phyloP scores from a whole-genome alignment of 306 rosid species.

The Gynostemma pentaphyllum region DNA sequence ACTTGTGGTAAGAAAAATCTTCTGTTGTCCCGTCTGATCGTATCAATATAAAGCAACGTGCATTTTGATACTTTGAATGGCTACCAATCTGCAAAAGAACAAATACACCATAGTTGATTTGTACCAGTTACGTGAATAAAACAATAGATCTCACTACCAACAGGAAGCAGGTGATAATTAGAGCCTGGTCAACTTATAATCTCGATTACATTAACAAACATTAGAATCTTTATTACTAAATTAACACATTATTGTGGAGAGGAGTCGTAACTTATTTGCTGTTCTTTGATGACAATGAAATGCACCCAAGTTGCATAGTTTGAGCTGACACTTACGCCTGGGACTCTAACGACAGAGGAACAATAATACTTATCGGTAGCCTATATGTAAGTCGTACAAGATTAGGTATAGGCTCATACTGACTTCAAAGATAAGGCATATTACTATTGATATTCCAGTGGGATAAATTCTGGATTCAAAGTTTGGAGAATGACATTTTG shows the following conservation, averaged over 20 bases:
- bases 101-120: not conserved
- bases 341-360: not conserved
- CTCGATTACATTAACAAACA: too few species aligned
- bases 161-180: not conserved
- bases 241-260: too few species aligned
- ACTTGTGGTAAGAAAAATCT: conserved; percentile 83
- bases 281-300: too few species aligned
- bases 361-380: not conserved
- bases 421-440: not conserved
- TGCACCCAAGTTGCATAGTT: not conserved
- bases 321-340: not conserved
- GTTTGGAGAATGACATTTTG: not conserved
- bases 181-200: not conserved
- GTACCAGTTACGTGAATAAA: not conserved
- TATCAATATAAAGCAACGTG: conserved; percentile 58
- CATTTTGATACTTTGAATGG: conserved; percentile 35
- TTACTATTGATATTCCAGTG: not conserved
- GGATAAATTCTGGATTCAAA: not conserved
- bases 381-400: not conserved
- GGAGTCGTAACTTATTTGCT: too few species aligned
- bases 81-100: conserved; percentile 44
- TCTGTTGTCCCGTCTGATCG: conserved; percentile 60
- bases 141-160: not conserved
- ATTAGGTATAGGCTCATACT: not conserved
- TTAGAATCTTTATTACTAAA: too few species aligned